Base-by-base conservation (phyloP, 106 monocot genomes). In the Hemerocallis citrina region DNA sequence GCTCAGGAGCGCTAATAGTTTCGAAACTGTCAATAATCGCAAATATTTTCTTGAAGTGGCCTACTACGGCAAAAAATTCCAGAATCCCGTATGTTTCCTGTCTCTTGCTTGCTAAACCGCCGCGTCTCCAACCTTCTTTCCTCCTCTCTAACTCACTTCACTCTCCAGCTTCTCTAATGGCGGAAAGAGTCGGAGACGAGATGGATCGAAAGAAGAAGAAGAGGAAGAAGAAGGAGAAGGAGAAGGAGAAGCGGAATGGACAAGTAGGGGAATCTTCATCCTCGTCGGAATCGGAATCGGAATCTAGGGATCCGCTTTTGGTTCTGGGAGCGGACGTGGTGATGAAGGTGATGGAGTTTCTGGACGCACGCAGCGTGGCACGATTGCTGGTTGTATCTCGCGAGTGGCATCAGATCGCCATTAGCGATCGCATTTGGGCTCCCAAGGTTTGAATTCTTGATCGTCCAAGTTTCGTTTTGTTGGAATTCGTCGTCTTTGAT, bases 341-440 rank as follows among this genome's bases (percentile, higher is more conserved):
- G 74, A 41, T 45, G 61, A 78, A 45, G 71, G 67, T 82, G 8
- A 21, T 79, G 5, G 68, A 62, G 49, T 63, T 64, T 3, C 34
- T 75, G 61, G 82, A 82, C 61, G 81, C 82, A 73, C 59, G 78
- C 86, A 82, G 82, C 86, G 75, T 82, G 82, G 82, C 79, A 75
- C 86, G 72, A 50, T 82, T 78, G 40, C 25, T 66, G 0, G 71
- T 55, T 10, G 75, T 82, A 6, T 87, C 82, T 50, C 57, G 35
- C 19, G 33, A 52, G 12, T 87, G 86, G 86, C 36, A 79, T 27
- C 40, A 32, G 8, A 45, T 82, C 27, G 86, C 82, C 57, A 27
- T 64, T 65, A 43, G 52, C 59, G 78, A 79, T 49, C 64, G 33
- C 68, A 34, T 87, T 45, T 87, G 86, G 86, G 69, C 61, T 17